These are phyloP conservation scores for Irpex rosettiformis DNA, from an alignment of 1,284 basidiomycete species.

Conservation along the genomic window DNA sequence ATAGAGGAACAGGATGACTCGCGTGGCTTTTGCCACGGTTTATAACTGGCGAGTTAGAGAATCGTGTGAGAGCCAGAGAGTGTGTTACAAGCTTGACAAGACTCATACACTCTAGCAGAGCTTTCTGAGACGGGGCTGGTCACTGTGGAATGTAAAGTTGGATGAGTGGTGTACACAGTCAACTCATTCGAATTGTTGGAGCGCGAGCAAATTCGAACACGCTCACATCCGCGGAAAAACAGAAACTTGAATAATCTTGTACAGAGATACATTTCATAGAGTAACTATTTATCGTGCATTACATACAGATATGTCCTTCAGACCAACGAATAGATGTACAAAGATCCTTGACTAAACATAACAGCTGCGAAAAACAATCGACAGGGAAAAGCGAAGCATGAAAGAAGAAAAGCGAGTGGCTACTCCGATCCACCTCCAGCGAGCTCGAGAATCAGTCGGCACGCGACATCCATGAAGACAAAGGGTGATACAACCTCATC, in stretches of 20 bases:
- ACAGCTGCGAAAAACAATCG: background rate
- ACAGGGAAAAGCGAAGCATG: background rate
- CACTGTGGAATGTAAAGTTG: background rate
- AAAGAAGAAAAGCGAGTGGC: conserved; percentile 2
- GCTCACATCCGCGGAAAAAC: no score
- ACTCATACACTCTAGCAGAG: background rate
- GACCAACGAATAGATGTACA: background rate
- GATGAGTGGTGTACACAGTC: background rate
- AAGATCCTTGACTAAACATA: background rate
- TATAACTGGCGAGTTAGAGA: background rate
- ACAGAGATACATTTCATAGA: background rate
- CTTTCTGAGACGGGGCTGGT: background rate
- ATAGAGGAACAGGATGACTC: background rate
- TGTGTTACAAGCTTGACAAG: background rate
- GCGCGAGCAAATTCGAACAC: no score
- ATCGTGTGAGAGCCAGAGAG: background rate
- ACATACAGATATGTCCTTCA: background rate
- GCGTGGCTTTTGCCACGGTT: no score
- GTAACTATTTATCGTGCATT: background rate
- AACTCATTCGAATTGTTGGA: no score
- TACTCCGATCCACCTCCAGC: conserved; percentile 53
- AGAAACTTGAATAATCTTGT: no score
- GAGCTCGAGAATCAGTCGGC: conserved; percentile 74
- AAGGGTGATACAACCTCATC: conserved; percentile 90
- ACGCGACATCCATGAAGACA: conserved; percentile 96